phyloP scores from a whole-genome alignment of 768 basidiomycete species.

The Sistotremastrum niveocremeum region DNA sequence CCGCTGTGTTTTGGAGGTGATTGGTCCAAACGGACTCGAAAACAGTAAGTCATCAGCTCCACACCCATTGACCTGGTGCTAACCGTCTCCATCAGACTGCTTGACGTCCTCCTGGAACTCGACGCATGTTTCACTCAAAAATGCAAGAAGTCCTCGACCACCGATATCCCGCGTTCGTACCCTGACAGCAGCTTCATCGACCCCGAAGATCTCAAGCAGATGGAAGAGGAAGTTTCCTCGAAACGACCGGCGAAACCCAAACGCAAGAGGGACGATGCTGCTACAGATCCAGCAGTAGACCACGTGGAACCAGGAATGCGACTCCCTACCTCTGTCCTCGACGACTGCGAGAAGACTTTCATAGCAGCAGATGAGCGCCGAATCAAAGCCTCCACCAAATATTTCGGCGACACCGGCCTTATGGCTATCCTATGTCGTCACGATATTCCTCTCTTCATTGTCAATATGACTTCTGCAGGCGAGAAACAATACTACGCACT shows the following conservation, averaged over 20 bases:
- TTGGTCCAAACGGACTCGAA: constrained; percentile 4
- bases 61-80: background rate
- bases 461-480: constrained; percentile 27
- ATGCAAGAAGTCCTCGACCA: constrained; percentile 4
- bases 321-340: constrained; percentile 19
- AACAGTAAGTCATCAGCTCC: constrained; percentile 5
- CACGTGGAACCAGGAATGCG: constrained; percentile 5
- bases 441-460: constrained; percentile 22
- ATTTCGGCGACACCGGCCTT: constrained; percentile 22
- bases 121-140: constrained; percentile 25
- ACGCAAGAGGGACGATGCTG: constrained; percentile 4
- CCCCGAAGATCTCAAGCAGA: constrained; percentile 8
- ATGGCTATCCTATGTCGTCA: constrained; percentile 28
- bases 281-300: background rate
- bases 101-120: constrained; percentile 18
- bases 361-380: constrained; percentile 21
- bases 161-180: constrained; percentile 10
- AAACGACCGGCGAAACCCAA: constrained; percentile 2
- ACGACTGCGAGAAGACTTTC: constrained; percentile 21
- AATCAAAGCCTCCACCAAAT: constrained; percentile 14
- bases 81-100: constrained; percentile 6
- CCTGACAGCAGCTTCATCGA: constrained; percentile 13
- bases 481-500: constrained; percentile 26
- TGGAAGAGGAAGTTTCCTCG: constrained; percentile 11
- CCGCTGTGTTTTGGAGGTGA: constrained; percentile 17